These are phyloP conservation scores for Sporothrix sp. DNA, from an alignment of 2,329 filamentous ascomycete genomes.

Conservation along the genomic window DNA sequence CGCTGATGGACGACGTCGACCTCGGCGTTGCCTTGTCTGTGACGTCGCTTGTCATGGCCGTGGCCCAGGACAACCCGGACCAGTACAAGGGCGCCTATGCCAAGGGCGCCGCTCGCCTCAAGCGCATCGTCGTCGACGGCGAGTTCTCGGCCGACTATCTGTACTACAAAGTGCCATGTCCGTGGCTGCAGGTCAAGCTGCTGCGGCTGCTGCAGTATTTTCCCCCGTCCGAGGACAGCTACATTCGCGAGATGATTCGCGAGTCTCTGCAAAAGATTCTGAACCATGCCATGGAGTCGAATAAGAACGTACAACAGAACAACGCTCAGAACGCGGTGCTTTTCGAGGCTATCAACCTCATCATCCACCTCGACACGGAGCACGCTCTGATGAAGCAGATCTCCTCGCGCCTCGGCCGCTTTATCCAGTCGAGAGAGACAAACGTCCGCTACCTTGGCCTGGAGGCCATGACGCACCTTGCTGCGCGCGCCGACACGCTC, in stretches of 20 bases:
- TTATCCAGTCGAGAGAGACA: constrained; percentile 93
- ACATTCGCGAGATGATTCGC: constrained; percentile 83
- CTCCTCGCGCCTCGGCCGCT: constrained; percentile 79
- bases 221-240: constrained; percentile 87
- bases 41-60: constrained; percentile 86
- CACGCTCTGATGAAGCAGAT: constrained; percentile 94
- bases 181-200: constrained; percentile 95
- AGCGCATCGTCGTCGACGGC: constrained; percentile 81
- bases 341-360: constrained; percentile 96
- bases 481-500: constrained; percentile 83
- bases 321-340: constrained; percentile 97
- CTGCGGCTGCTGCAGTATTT: constrained; percentile 91
- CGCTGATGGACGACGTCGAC: constrained; percentile 95
- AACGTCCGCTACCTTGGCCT: constrained; percentile 94
- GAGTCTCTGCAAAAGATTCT: constrained; percentile 86
- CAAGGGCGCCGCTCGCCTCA: constrained; percentile 82
- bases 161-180: constrained; percentile 99
- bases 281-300: constrained; percentile 82
- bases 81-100: constrained; percentile 90
- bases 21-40: constrained; percentile 92
- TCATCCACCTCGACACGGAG: constrained; percentile 95
- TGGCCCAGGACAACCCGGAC: constrained; percentile 89
- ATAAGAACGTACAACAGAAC: constrained; percentile 98
- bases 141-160: constrained; percentile 87
- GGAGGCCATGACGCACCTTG: constrained; percentile 97